Evolutionary conservation across 495 filamentous ascomycete species (phyloP), one percentile per base, ranked within the genome.

Genomic region (Pseudevernia furfuracea): DNA sequence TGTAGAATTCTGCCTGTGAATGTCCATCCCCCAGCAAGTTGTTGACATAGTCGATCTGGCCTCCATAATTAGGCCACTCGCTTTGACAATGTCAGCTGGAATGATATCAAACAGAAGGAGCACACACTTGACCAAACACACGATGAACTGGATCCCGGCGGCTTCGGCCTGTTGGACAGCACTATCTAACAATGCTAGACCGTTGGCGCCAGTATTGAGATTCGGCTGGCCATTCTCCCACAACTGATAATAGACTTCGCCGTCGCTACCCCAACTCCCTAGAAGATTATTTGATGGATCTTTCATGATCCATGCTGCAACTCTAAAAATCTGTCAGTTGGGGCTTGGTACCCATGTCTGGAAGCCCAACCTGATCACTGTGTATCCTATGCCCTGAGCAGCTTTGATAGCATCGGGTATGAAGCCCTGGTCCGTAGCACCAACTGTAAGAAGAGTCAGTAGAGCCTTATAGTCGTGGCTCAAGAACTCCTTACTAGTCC

Each of bases 171-270:
- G 75, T 36, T 77, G 68, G 32, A 88, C 85, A 11, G 87, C 84
- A 59, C 82, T 82, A 71, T 89, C 86, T 38, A 89, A 80, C 14
- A 82, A 78, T 71, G 87, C 80, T 5, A 89, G 78, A 11, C 87
- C 87, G 70, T 87, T 78, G 44, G 80, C 65, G 4, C 87, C 85
- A 1, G 84, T 87, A 74, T 89, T 89, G 75, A 89, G 87, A 25
- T 79, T 80, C 1, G 82, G 82, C 0, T 75, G 78, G 21, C 78
- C 76, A 17, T 80, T 72, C 0, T 77, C 75, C 61, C 85, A 80
- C 19, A 78, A 71, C 69, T 90, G 86, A 76, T 78, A 89, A 71
- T 80, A 88, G 21, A 86, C 81, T 10, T 76, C 80, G 14, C 80
- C 81, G 0, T 71, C 69, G 32, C 25, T 58, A 21, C 62, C 62